phyloP scores from a whole-genome alignment of 2,329 filamentous ascomycete genomes.

The Neurospora sp. region DNA sequence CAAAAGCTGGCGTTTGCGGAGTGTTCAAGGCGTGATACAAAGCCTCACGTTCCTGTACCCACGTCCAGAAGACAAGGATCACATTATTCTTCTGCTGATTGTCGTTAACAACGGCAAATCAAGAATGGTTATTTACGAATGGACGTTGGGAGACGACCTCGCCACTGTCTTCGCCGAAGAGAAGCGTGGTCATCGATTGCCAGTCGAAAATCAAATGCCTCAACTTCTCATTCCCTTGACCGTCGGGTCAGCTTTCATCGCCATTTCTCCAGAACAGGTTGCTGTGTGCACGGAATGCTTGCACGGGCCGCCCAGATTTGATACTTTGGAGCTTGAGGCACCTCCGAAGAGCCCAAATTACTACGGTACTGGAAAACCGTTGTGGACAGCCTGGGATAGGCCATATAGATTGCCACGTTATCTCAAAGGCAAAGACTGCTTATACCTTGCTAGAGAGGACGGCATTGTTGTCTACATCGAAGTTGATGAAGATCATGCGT shows the following conservation, averaged over 20 bases:
- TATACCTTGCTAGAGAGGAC: conserved; percentile 84
- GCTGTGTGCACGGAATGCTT: conserved; percentile 46
- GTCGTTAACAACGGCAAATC: conserved; percentile 38
- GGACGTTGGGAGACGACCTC: conserved; percentile 43
- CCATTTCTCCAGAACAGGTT: conserved; percentile 52
- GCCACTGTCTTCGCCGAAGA: conserved; percentile 33
- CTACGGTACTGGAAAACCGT: conserved; percentile 38
- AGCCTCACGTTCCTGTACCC: conserved; percentile 82
- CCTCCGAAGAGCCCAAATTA: conserved; percentile 34
- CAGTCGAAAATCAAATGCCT: conserved; percentile 47
- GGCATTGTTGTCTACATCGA: conserved; percentile 67
- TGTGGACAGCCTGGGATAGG: conserved; percentile 80
- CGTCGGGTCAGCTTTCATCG: conserved; percentile 59
- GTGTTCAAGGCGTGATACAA: conserved; percentile 63
- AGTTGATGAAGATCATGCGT: conserved; percentile 46
- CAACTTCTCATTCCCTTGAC: conserved; percentile 62
- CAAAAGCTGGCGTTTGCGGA: conserved; percentile 30
- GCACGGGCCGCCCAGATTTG: conserved; percentile 38
- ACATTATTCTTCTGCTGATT: conserved; percentile 67
- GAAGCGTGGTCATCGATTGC: conserved; percentile 38
- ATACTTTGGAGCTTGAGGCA: conserved; percentile 31
- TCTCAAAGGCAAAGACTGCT: conserved; percentile 57
- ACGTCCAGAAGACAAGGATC: conserved; percentile 51
- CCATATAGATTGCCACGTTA: conserved; percentile 58
- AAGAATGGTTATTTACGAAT: conserved; percentile 49